phyloP scores from a whole-genome alignment of 1,284 basidiomycete genomes.

The Golubevia pallescens region DNA sequence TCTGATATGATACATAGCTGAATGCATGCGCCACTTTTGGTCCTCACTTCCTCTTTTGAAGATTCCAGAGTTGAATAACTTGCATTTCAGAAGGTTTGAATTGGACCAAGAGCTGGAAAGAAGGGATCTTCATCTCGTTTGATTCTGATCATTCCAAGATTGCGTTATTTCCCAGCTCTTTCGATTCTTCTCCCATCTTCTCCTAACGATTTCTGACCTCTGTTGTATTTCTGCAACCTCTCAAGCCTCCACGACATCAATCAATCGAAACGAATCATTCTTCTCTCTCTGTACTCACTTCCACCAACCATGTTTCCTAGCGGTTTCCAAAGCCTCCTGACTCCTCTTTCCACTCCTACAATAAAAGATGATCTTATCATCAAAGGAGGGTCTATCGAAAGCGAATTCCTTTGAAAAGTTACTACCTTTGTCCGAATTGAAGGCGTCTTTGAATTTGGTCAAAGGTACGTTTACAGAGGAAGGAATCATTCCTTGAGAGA shows the following conservation, averaged over 20 bases:
- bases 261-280: too few species aligned
- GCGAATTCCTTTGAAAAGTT: conserved; percentile 46
- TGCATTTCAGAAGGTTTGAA: too few species aligned
- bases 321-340: conserved; percentile 42
- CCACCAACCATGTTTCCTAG: conserved; percentile 52
- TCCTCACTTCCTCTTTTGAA: not conserved
- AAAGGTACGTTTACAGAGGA: conserved; percentile 60
- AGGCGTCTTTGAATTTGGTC: conserved; percentile 44
- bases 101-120: too few species aligned
- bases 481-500: conserved; percentile 59
- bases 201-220: too few species aligned
- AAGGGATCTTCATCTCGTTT: too few species aligned
- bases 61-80: too few species aligned
- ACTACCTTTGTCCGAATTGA: conserved; percentile 16
- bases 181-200: too few species aligned
- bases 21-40: not conserved
- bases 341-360: conserved; percentile 52
- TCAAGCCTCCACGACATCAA: too few species aligned
- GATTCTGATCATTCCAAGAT: too few species aligned
- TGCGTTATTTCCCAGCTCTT: too few species aligned
- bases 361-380: conserved; percentile 53
- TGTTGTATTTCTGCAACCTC: too few species aligned
- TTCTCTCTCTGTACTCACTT: conserved; percentile 46
- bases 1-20: not conserved
- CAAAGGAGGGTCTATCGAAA: conserved; percentile 45